Evolutionary conservation across 1,284 basidiomycete genomes (phyloP).

Genomic region (Ustilago curta): DNA sequence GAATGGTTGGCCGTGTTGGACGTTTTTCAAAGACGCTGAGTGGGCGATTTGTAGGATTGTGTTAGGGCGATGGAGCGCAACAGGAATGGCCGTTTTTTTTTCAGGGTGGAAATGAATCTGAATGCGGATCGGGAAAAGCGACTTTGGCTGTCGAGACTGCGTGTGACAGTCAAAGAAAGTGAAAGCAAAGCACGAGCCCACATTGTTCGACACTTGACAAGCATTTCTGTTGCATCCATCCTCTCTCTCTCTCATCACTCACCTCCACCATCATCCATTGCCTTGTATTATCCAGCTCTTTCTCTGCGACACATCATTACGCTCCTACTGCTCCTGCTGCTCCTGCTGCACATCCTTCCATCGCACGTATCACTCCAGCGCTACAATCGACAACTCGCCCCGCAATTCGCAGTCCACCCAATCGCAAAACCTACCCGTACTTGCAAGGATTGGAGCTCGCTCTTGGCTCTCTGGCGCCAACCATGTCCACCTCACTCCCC

Average conservation of each 20-base stretch:
- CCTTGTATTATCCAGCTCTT: neutral
- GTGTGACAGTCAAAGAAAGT: neutral
- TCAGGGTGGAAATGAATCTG: neutral
- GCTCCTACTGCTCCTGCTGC: too few relatives aligned
- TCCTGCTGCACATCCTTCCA: neutral
- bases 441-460: too few relatives aligned
- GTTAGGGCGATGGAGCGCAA: neutral
- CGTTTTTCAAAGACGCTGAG: neutral
- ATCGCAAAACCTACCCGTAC: too few relatives aligned
- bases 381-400: too few relatives aligned
- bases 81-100: neutral
- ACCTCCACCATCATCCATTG: neutral
- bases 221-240: neutral
- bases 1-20: neutral
- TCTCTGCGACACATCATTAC: neutral
- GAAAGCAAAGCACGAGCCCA: conserved; percentile 22
- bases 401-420: too few relatives aligned
- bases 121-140: conserved; percentile 10
- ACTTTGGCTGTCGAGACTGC: neutral
- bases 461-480: neutral
- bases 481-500: conserved; percentile 34
- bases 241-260: neutral
- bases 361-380: too few relatives aligned
- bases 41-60: neutral
- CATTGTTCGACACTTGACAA: neutral